These are phyloP conservation scores for Scheffersomyces parashehatae DNA, from an alignment of 1,139 yeast species.

Conservation along the genomic window DNA sequence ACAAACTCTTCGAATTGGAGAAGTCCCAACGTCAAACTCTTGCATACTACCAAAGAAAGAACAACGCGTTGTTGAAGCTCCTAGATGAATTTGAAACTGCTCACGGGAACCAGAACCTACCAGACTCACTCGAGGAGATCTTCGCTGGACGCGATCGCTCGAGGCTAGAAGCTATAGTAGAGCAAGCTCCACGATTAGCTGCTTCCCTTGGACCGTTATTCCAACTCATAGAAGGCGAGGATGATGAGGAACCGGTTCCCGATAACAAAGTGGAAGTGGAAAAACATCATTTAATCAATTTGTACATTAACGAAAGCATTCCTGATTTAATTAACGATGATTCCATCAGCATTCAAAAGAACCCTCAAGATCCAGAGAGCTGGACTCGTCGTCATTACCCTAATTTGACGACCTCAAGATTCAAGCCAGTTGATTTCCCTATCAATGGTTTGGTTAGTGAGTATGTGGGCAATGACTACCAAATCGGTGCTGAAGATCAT, in stretches of 20 bases:
- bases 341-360: conserved; percentile 31
- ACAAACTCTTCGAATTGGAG: conserved; percentile 31
- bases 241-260: neutral
- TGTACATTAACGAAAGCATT: conserved; percentile 28
- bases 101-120: neutral
- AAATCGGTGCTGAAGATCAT: neutral
- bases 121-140: neutral
- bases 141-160: conserved; percentile 1
- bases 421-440: conserved; percentile 32
- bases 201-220: neutral
- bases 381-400: conserved; percentile 43
- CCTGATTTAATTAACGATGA: conserved; percentile 46
- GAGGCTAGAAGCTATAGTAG: neutral
- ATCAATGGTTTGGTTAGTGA: conserved; percentile 9
- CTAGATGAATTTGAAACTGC: conserved; percentile 22
- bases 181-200: conserved; percentile 1
- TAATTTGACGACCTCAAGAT: conserved; percentile 34
- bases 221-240: conserved; percentile 1
- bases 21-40: conserved; percentile 36
- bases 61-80: conserved; percentile 37
- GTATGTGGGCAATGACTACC: conserved; percentile 10
- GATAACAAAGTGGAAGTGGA: conserved; percentile 5
- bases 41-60: conserved; percentile 36
- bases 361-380: conserved; percentile 41
- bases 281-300: conserved; percentile 13